These are phyloP conservation scores for Elsinoe ampelina DNA, from an alignment of 2,329 filamentous ascomycete genomes.

Conservation along the genomic window DNA sequence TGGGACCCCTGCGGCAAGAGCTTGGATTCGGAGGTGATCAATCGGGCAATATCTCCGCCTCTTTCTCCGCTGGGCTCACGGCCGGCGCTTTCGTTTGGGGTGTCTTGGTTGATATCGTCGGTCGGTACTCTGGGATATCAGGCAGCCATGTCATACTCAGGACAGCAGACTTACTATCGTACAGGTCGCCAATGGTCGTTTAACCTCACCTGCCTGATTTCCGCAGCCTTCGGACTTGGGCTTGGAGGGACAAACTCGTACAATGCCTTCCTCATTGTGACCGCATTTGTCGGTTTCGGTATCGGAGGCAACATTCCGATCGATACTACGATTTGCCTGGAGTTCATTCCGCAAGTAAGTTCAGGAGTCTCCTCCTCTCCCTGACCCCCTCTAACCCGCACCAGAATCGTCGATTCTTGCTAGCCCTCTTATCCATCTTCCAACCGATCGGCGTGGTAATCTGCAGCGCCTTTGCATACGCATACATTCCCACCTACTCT, in stretches of 20 bases:
- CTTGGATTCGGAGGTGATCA: constrained; percentile 40
- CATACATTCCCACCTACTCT: constrained; percentile 43
- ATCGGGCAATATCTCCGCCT: constrained; percentile 45
- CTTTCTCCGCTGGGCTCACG: constrained; percentile 47
- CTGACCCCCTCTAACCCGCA: constrained; percentile 13
- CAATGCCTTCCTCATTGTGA: constrained; percentile 43
- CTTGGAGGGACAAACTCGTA: constrained; percentile 44
- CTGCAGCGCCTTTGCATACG: constrained; percentile 44
- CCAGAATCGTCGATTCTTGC: constrained; percentile 42
- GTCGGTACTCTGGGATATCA: constrained; percentile 21
- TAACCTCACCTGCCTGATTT: constrained; percentile 49
- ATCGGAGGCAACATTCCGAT: constrained; percentile 48
- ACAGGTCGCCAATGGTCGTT: constrained; percentile 46
- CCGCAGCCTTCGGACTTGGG: constrained; percentile 45
- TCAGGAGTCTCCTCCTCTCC: background rate
- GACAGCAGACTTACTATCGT: constrained; percentile 9
- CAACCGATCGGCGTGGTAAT: constrained; percentile 48
- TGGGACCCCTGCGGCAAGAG: constrained; percentile 48
- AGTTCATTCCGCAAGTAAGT: constrained; percentile 40
- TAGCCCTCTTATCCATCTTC: constrained; percentile 46
- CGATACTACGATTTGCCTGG: constrained; percentile 47
- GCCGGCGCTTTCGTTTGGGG: constrained; percentile 50
- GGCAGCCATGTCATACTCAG: background rate
- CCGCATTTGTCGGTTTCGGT: constrained; percentile 42
- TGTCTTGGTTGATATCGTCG: constrained; percentile 45